Conservation (phyloP, 257 asterid genomes). For the Mitragyna speciosa region DNA sequence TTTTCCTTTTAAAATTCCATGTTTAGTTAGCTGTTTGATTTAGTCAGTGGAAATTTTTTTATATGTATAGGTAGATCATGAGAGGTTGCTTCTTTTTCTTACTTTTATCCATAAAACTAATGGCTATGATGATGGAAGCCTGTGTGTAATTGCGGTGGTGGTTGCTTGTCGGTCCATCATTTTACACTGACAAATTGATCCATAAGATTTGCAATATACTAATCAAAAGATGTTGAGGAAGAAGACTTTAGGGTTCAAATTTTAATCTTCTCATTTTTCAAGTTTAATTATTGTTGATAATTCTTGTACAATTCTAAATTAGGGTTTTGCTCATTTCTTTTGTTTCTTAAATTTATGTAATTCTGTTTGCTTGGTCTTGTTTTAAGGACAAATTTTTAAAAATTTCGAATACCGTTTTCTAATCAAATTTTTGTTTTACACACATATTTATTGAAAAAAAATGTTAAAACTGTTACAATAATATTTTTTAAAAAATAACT, state of each 20-base stretch:
- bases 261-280: neutral
- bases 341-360: neutral
- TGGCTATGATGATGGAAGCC: neutral
- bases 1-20: neutral
- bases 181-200: neutral
- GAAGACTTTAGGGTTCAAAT: neutral
- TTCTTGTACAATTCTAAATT: neutral
- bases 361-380: too few relatives aligned
- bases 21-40: neutral
- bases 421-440: too few relatives aligned
- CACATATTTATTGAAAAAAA: too few relatives aligned
- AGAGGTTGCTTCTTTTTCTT: neutral
- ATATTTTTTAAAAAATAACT: too few relatives aligned
- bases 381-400: neutral
- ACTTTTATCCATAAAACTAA: neutral
- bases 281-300: neutral
- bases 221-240: neutral
- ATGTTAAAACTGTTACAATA: too few relatives aligned
- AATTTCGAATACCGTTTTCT: too few relatives aligned
- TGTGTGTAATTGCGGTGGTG: neutral
- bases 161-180: conserved; percentile 8
- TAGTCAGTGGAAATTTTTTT: neutral
- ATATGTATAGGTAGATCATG: neutral
- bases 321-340: neutral
- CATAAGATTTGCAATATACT: neutral